phyloP scores from a whole-genome alignment of 2,329 filamentous ascomycete species.

The Cucurbitaria berberidis region DNA sequence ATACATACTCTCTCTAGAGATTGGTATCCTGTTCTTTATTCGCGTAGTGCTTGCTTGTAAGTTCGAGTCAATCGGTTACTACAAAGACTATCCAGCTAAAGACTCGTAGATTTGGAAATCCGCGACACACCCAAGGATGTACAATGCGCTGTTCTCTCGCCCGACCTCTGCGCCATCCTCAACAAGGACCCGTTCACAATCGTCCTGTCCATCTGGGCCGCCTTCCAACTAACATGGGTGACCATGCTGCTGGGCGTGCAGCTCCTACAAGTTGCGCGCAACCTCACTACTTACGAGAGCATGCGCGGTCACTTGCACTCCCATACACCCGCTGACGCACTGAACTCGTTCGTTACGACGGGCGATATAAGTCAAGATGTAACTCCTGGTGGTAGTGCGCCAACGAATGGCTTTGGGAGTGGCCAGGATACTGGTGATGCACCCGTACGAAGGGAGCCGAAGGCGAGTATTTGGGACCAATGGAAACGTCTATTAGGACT shows the following conservation, averaged over 20 bases:
- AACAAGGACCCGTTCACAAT: slow-evolving; percentile 86
- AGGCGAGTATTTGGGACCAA: slow-evolving; percentile 72
- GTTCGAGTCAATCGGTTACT: slow-evolving; percentile 29
- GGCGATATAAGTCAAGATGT: slow-evolving; percentile 68
- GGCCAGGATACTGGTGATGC: slow-evolving; percentile 59
- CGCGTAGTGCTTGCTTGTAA: slow-evolving; percentile 75
- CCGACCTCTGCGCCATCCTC: slow-evolving; percentile 74
- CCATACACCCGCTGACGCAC: slow-evolving; percentile 61
- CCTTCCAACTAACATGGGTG: slow-evolving; percentile 90
- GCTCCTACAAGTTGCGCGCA: slow-evolving; percentile 86
- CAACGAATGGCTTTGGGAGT: slow-evolving; percentile 65
- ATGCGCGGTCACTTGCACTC: slow-evolving; percentile 80
- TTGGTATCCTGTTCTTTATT: slow-evolving; percentile 76
- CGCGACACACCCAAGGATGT: slow-evolving; percentile 58
- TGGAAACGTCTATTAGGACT: slow-evolving; percentile 88
- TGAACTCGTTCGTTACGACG: slow-evolving; percentile 78
- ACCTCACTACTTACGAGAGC: slow-evolving; percentile 95
- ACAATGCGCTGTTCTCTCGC: slow-evolving; percentile 77
- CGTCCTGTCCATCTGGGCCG: slow-evolving; percentile 77
- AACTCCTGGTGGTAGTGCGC: slow-evolving; percentile 28
- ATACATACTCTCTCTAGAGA: slow-evolving; percentile 79
- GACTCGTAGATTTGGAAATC: slow-evolving; percentile 66
- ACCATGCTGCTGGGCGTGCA: slow-evolving; percentile 97
- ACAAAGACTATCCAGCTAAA: slow-evolving; percentile 29
- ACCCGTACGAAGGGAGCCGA: slow-evolving; percentile 54